phyloP scores from a whole-genome alignment of 2,329 filamentous ascomycete genomes.

The Exophiala sp. region DNA sequence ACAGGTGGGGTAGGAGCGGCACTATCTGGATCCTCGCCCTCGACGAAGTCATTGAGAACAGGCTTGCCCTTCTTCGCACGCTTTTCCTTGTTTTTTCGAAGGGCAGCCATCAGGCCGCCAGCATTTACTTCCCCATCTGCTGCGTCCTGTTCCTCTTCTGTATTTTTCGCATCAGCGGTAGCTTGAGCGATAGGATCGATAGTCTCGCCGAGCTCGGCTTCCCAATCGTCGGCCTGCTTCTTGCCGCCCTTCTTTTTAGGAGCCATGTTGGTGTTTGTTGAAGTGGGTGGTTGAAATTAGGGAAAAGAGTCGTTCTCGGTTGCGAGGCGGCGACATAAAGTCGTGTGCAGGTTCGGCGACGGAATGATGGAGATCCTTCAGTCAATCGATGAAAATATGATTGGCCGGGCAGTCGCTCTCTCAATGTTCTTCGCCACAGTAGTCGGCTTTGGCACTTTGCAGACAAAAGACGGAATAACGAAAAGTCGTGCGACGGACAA shows the following conservation, averaged over 20 bases:
- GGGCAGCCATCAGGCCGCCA: slow-evolving; percentile 69
- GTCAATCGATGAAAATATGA: not conserved
- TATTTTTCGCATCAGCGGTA: slow-evolving; percentile 41
- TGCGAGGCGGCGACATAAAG: slow-evolving; percentile 30
- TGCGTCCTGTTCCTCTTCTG: slow-evolving; percentile 45
- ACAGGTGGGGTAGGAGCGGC: slow-evolving; percentile 41
- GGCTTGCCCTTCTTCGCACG: slow-evolving; percentile 85
- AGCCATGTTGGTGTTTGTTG: slow-evolving; percentile 58
- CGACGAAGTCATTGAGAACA: slow-evolving; percentile 68
- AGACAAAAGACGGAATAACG: not conserved
- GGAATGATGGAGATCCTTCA: not conserved
- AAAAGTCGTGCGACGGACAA: slow-evolving; percentile 1
- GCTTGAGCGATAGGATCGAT: slow-evolving; percentile 59
- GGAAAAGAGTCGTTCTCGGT: slow-evolving; percentile 25
- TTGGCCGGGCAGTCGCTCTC: slow-evolving; percentile 1
- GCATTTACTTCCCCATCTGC: slow-evolving; percentile 52
- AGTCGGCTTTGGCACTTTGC: too few species aligned
- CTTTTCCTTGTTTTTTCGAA: slow-evolving; percentile 79
- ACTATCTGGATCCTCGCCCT: slow-evolving; percentile 59
- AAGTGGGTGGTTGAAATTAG: slow-evolving; percentile 6
- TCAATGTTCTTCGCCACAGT: slow-evolving; percentile 1
- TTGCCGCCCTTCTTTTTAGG: slow-evolving; percentile 88
- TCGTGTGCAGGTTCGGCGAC: slow-evolving; percentile 13
- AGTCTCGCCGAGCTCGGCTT: slow-evolving; percentile 81
- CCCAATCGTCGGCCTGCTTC: slow-evolving; percentile 89